Conservation (phyloP, 495 filamentous ascomycete species). For the Aspergillus bertholletiae region DNA sequence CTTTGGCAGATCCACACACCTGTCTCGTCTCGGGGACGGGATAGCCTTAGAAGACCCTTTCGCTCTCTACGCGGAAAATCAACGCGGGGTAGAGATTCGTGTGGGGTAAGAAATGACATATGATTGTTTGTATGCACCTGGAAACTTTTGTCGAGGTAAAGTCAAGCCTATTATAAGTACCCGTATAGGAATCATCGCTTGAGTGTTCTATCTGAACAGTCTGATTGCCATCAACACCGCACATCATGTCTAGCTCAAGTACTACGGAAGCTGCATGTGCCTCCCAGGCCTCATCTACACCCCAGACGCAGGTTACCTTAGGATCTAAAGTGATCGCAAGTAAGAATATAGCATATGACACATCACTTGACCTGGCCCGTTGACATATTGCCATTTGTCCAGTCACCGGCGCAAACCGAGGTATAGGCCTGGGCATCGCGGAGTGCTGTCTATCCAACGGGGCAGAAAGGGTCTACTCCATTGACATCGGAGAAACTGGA, state of each 20-base stretch:
- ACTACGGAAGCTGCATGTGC: neutral
- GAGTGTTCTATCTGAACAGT: too few relatives aligned
- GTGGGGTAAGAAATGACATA: too few relatives aligned
- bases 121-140: too few relatives aligned
- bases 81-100: too few relatives aligned
- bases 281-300: neutral
- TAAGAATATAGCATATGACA: neutral
- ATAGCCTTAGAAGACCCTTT: too few relatives aligned
- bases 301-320: conserved; percentile 19
- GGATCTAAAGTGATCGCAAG: conserved; percentile 24
- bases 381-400: neutral
- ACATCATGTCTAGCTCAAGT: neutral
- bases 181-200: too few relatives aligned
- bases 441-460: conserved; percentile 38
- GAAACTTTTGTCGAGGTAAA: too few relatives aligned
- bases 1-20: too few relatives aligned
- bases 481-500: conserved; percentile 37
- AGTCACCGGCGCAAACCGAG: conserved; percentile 38
- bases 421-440: conserved; percentile 36
- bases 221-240: neutral
- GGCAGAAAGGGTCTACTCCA: conserved; percentile 36
- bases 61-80: too few relatives aligned
- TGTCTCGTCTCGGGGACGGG: too few relatives aligned
- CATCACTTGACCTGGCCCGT: neutral
- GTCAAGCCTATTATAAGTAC: too few relatives aligned